These are phyloP conservation scores for Gaertneriomyces semiglobifer DNA, from an alignment of 192 early-diverging fungal genomes.

Conservation along the genomic window DNA sequence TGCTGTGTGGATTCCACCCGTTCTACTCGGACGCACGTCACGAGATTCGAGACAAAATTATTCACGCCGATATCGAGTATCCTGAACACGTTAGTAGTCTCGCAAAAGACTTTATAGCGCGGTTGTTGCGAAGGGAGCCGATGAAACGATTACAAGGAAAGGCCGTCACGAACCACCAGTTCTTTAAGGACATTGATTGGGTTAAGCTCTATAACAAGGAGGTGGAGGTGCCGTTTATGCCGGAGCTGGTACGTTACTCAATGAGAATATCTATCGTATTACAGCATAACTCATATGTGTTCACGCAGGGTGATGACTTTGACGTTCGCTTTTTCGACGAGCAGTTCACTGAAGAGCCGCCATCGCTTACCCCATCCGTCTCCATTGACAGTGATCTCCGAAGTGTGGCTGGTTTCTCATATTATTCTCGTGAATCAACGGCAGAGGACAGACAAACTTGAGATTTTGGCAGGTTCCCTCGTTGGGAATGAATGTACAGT, in stretches of 20 bases:
- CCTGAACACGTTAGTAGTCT: slow-evolving; percentile 31
- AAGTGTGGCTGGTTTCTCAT: slow-evolving; percentile 3
- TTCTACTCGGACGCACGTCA: slow-evolving; percentile 46
- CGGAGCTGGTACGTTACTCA: slow-evolving; percentile 35
- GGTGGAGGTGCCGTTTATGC: slow-evolving; percentile 42
- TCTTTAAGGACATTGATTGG: slow-evolving; percentile 46
- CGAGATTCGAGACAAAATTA: slow-evolving; percentile 43
- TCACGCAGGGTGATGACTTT: slow-evolving; percentile 32
- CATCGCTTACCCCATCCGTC: slow-evolving; percentile 10
- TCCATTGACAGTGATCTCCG: neutral
- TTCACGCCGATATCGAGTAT: slow-evolving; percentile 37
- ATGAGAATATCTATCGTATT: neutral
- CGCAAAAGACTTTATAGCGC: slow-evolving; percentile 33
- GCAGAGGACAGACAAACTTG: too few relatives aligned
- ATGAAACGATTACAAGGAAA: slow-evolving; percentile 33
- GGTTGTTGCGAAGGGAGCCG: slow-evolving; percentile 36
- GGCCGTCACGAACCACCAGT: slow-evolving; percentile 42
- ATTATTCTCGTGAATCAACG: too few relatives aligned
- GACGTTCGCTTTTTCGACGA: slow-evolving; percentile 46
- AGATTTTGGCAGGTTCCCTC: too few relatives aligned
- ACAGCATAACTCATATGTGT: slow-evolving; percentile 1
- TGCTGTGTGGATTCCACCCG: slow-evolving; percentile 54
- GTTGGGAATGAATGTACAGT: too few relatives aligned
- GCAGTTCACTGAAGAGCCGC: slow-evolving; percentile 39
- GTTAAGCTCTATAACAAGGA: slow-evolving; percentile 42